A percentile compares a stretch with the other conserved stretches of the same genome.
phyloP scores from a whole-genome alignment of 192 early-diverging fungal species.

The Coemansia sp. region DNA sequence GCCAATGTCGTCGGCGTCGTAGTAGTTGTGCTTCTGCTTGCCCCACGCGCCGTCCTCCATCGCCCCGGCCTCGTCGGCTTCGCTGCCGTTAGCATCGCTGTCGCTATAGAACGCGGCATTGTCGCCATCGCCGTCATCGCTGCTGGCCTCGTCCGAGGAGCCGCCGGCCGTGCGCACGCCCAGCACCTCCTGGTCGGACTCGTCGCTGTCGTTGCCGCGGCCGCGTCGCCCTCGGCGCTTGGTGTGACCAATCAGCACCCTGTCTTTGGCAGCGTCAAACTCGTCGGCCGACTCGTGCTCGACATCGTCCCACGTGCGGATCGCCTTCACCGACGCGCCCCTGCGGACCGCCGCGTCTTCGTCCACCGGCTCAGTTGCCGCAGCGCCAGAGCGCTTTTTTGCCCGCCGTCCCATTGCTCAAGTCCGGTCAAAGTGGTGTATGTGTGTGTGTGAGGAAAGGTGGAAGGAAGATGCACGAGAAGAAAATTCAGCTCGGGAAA shows the following conservation, averaged over 20 bases:
- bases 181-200: slow-evolving; percentile 77
- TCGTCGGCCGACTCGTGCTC: slow-evolving; percentile 74
- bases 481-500: neutral
- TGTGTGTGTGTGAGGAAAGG: neutral
- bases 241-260: slow-evolving; percentile 51
- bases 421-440: neutral
- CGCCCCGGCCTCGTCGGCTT: slow-evolving; percentile 12
- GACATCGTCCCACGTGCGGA: slow-evolving; percentile 67
- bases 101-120: slow-evolving; percentile 23
- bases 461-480: neutral
- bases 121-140: slow-evolving; percentile 19
- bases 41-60: slow-evolving; percentile 74
- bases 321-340: slow-evolving; percentile 57
- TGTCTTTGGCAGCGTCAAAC: slow-evolving; percentile 58
- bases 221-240: slow-evolving; percentile 4
- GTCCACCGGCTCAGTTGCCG: slow-evolving; percentile 7
- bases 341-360: slow-evolving; percentile 29
- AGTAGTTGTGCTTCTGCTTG: slow-evolving; percentile 69
- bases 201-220: slow-evolving; percentile 34
- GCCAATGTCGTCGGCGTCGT: slow-evolving; percentile 75
- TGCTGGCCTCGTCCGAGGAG: slow-evolving; percentile 36
- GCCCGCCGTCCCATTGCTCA: slow-evolving; percentile 29
- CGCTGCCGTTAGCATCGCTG: slow-evolving; percentile 41
- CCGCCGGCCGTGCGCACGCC: slow-evolving; percentile 54
- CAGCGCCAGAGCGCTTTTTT: slow-evolving; percentile 21